phyloP scores from a whole-genome alignment of 805 yeast species.

The Ogataea degrootiae region DNA sequence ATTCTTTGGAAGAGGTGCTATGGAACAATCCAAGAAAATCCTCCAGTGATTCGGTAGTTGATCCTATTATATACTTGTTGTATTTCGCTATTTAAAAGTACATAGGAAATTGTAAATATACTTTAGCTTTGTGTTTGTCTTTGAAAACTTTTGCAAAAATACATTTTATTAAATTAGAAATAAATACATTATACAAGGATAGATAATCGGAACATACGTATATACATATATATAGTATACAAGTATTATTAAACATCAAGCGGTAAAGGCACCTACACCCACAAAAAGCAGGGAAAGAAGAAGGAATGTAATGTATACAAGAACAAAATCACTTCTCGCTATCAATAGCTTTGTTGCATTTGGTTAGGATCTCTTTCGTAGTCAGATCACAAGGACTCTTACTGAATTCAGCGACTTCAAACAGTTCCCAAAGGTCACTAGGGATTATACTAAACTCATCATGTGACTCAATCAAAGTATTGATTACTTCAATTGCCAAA shows the following conservation, averaged over 20 bases:
- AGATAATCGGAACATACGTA: too few species aligned
- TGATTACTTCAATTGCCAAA: slow-evolving; percentile 86
- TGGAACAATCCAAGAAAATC: slow-evolving; percentile 40
- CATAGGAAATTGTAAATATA: neutral
- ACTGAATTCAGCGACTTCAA: slow-evolving; percentile 41
- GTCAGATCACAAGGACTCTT: slow-evolving; percentile 21
- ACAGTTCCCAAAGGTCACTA: slow-evolving; percentile 47
- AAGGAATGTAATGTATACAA: neutral
- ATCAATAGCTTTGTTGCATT: slow-evolving; percentile 27
- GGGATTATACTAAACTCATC: slow-evolving; percentile 81
- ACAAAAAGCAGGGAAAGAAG: neutral
- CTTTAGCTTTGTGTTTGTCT: neutral
- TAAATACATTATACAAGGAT: too few species aligned
- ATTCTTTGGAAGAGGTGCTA: slow-evolving; percentile 83
- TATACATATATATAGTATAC: too few species aligned
- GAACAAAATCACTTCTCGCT: slow-evolving; percentile 6
- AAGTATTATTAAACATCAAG: too few species aligned
- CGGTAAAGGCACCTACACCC: too few species aligned
- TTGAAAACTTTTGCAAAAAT: neutral
- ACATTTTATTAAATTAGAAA: neutral
- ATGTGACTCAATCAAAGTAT: slow-evolving; percentile 74
- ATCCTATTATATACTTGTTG: neutral
- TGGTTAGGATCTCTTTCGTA: slow-evolving; percentile 37
- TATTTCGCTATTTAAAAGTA: neutral
- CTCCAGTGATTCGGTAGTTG: slow-evolving; percentile 5